Conservation (phyloP, 2,329 filamentous ascomycete genomes). For the Cordyceps tenuipes region DNA sequence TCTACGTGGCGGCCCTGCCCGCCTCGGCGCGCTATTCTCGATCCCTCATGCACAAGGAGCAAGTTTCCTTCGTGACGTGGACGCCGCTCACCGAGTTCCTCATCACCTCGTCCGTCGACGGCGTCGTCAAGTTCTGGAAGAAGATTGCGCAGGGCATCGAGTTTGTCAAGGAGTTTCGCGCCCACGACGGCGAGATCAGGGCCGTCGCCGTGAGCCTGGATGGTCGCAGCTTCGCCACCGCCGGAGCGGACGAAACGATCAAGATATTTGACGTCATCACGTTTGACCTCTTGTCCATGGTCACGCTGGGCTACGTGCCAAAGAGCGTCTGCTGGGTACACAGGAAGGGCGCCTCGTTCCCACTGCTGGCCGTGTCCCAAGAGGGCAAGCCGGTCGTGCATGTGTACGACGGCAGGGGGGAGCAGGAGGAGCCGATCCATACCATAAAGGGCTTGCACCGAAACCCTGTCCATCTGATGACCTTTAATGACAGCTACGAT, state of each 20-base stretch:
- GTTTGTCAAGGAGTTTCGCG: constrained; percentile 96
- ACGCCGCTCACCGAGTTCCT: constrained; percentile 91
- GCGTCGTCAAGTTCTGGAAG: constrained; percentile 99
- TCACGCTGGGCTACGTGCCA: constrained; percentile 67
- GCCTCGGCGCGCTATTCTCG: constrained; percentile 77
- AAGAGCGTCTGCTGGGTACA: constrained; percentile 89
- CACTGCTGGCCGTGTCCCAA: constrained; percentile 75
- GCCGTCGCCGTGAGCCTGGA: constrained; percentile 81
- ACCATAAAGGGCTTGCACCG: constrained; percentile 73
- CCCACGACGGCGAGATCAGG: constrained; percentile 76
- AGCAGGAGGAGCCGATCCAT: constrained; percentile 67
- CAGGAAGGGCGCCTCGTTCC: constrained; percentile 75
- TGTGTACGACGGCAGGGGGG: constrained; percentile 84
- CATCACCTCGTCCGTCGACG: constrained; percentile 87
- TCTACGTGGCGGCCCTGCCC: constrained; percentile 86
- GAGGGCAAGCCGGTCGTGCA: constrained; percentile 63
- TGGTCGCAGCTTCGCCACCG: constrained; percentile 87
- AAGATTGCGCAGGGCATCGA: constrained; percentile 85
- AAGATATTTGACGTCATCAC: constrained; percentile 80
- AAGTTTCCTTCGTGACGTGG: constrained; percentile 77
- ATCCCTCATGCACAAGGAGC: constrained; percentile 97
- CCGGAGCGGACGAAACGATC: constrained; percentile 67
- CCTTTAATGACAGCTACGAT: constrained; percentile 80
- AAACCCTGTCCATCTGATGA: constrained; percentile 72
- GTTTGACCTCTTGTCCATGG: constrained; percentile 77